Conservation (phyloP, 2,329 filamentous ascomycete genomes). For the Monosporascus sp. region DNA sequence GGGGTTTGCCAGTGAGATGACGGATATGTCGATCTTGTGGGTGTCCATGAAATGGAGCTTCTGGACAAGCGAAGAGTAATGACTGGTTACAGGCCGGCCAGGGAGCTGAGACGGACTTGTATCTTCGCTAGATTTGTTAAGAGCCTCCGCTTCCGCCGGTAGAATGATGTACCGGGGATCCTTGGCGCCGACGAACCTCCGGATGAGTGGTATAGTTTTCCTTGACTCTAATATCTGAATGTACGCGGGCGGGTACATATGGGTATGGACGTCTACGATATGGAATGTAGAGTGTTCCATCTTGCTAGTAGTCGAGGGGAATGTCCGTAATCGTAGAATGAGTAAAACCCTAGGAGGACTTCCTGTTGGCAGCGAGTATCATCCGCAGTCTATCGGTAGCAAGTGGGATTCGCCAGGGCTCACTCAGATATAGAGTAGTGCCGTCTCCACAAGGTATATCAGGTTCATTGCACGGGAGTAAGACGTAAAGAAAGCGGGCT, state of each 20-base stretch:
- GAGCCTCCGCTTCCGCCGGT: conserved; percentile 40
- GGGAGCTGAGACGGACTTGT: conserved; percentile 49
- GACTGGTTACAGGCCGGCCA: conserved; percentile 75
- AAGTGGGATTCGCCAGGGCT: too few relatives aligned
- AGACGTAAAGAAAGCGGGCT: too few relatives aligned
- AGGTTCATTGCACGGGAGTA: too few relatives aligned
- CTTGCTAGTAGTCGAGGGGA: not conserved
- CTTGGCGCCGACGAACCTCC: conserved; percentile 52
- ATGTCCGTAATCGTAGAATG: not conserved
- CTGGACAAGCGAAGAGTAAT: conserved; percentile 74
- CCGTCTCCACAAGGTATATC: too few relatives aligned
- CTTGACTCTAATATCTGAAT: conserved; percentile 56
- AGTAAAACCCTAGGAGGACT: not conserved
- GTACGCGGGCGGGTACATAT: conserved; percentile 65
- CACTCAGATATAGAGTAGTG: too few relatives aligned
- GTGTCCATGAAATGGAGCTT: conserved; percentile 86
- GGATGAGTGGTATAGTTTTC: conserved; percentile 63
- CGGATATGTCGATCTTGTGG: conserved; percentile 75
- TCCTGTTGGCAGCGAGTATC: too few relatives aligned
- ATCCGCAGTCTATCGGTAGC: too few relatives aligned
- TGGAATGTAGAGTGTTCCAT: conserved; percentile 33
- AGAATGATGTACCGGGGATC: conserved; percentile 65
- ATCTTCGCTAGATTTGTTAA: conserved; percentile 49
- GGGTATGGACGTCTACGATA: conserved; percentile 64
- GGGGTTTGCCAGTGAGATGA: conserved; percentile 86